These are phyloP conservation scores for Saccharomyces mikatae DNA, from an alignment of 805 yeast genomes.

Conservation along the genomic window DNA sequence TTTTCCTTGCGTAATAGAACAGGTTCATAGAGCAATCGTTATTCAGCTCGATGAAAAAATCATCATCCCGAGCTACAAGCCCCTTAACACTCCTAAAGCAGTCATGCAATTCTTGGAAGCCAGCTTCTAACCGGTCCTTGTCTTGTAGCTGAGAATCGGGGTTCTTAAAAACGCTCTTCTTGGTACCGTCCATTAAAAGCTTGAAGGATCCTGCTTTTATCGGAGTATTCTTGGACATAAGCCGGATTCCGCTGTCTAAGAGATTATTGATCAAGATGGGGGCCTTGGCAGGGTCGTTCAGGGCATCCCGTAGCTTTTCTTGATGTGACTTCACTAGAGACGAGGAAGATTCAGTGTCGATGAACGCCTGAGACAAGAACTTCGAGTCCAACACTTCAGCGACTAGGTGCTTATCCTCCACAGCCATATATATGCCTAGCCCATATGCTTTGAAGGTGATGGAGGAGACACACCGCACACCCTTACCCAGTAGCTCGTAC, in stretches of 20 bases:
- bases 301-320: slow-evolving; percentile 36
- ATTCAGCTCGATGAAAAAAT: slow-evolving; percentile 51
- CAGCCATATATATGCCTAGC: slow-evolving; percentile 69
- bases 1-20: slow-evolving; percentile 35
- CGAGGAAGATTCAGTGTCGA: slow-evolving; percentile 19
- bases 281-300: slow-evolving; percentile 47
- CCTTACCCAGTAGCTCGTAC: slow-evolving; percentile 64
- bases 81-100: slow-evolving; percentile 54
- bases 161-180: slow-evolving; percentile 67
- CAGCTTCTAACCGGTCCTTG: slow-evolving; percentile 40
- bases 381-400: slow-evolving; percentile 38
- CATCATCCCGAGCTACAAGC: slow-evolving; percentile 67
- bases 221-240: slow-evolving; percentile 74
- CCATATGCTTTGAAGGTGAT: slow-evolving; percentile 78
- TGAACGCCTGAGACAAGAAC: slow-evolving; percentile 33
- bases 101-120: slow-evolving; percentile 57
- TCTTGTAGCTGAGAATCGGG: slow-evolving; percentile 45
- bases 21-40: slow-evolving; percentile 40
- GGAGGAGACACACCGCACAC: slow-evolving; percentile 78
- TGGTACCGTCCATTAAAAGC: slow-evolving; percentile 83
- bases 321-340: slow-evolving; percentile 29
- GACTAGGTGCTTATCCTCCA: slow-evolving; percentile 42
- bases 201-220: slow-evolving; percentile 84
- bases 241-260: slow-evolving; percentile 49
- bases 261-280: slow-evolving; percentile 47